Base-by-base conservation (phyloP, 1,139 yeast species). In the Magnusiomyces magnusii region DNA sequence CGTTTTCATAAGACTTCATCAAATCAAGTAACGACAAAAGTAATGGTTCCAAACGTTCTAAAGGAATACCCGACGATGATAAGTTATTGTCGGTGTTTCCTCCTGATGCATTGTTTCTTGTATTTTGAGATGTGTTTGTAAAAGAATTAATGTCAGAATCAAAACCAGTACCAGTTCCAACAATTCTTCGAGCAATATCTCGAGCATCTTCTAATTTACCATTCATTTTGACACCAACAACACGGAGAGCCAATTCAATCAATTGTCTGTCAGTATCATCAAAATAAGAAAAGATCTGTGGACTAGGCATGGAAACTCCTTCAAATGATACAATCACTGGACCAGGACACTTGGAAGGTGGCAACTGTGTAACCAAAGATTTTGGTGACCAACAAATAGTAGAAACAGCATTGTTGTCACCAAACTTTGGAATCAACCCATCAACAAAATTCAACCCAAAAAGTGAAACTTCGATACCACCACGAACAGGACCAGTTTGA, bases 331-430 rank as follows among this genome's bases (percentile, higher is more conserved):
- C 97, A 64, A 87, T 77, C 5, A 92, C 97, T 66, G 90, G 96
- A 0, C 97, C 97, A 0, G 96, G 86, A 59, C 80, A 81, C 9
- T 85, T 74, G 0, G 96, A 88, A 9, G 97, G 97, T 5, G 97
- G 98, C 58, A 91, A 75, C 67, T 86, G 88, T 0, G 97, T 86
- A 2, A 91, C 95, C 61, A 91, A 85, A 0, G 97, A 91, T 1
- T 93, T 80, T 50, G 86, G 91, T 55, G 93, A 88, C 97, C 97
- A 91, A 70, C 96, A 89, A 67, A 88, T 95, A 0, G 96, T 88
- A 1, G 95, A 89, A 47, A 88, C 75, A 0, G 97, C 95, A 63
- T 80, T 78, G 68, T 84, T 85, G 5, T 87, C 83, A 53, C 97
- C 97, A 73, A 91, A 92, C 70, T 86, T 86, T 36, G 90, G 95